phyloP scores from a whole-genome alignment of 345 rosid genomes.

The Citrus unshiu region DNA sequence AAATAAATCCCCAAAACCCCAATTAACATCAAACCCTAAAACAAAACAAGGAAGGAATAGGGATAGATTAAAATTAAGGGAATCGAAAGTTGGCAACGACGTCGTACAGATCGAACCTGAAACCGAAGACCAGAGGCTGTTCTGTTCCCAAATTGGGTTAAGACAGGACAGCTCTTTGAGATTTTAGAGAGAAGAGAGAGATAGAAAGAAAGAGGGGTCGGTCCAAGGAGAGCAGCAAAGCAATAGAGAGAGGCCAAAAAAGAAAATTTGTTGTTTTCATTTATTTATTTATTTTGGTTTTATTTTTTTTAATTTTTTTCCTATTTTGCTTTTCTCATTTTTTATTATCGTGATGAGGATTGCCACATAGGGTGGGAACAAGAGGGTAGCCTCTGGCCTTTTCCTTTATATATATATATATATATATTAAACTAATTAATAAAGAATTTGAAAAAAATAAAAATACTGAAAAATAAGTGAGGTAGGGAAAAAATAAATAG shows the following conservation, averaged over 20 bases:
- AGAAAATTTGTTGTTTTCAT: constrained; percentile 4
- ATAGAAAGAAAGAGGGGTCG: constrained; percentile 39
- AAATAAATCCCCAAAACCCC: constrained; percentile 27
- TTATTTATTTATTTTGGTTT: not conserved
- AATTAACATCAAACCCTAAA: constrained; percentile 44
- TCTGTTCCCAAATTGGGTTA: constrained; percentile 34
- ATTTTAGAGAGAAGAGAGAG: constrained; percentile 42
- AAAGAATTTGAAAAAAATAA: no score
- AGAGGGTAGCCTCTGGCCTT: no score
- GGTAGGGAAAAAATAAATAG: not conserved
- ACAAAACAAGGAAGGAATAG: constrained; percentile 2
- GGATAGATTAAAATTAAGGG: constrained; percentile 4
- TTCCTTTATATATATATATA: no score
- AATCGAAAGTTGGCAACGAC: constrained; percentile 7
- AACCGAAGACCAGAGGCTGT: constrained; percentile 29
- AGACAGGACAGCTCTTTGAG: constrained; percentile 36
- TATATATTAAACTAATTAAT: no score
- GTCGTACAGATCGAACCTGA: constrained; percentile 52
- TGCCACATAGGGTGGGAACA: no score
- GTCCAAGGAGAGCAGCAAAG: constrained; percentile 18
- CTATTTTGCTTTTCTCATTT: not conserved
- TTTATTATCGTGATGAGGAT: not conserved
- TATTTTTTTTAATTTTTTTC: not conserved
- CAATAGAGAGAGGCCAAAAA: constrained; percentile 17
- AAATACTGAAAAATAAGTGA: not conserved